Evolutionary conservation across 2,329 filamentous ascomycete species (phyloP).

Genomic region (Exophiala sp.): DNA sequence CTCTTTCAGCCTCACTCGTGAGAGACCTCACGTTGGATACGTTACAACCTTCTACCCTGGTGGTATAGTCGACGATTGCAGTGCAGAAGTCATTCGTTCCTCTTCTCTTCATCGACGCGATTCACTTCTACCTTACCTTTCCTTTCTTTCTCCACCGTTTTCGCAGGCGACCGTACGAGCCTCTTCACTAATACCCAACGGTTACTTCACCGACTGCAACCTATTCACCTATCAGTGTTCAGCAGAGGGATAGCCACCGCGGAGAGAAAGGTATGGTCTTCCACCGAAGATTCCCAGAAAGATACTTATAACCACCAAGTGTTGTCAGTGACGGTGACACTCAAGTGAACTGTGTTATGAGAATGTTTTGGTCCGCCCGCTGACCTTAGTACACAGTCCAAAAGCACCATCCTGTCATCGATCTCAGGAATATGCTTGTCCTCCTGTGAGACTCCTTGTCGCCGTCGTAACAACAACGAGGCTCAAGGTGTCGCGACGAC

Average conservation of each 20-base stretch:
- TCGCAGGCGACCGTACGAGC: not conserved
- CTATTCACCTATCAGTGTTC: too few species aligned
- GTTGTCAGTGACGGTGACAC: too few species aligned
- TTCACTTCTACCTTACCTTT: not conserved
- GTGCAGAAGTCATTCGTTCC: slow-evolving; percentile 17
- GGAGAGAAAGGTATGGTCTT: not conserved
- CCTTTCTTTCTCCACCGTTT: not conserved
- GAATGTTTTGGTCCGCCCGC: too few species aligned
- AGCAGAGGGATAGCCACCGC: not conserved
- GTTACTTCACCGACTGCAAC: too few species aligned
- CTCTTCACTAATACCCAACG: too few species aligned
- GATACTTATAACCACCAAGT: too few species aligned
- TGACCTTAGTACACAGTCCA: too few species aligned
- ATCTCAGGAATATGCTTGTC: slow-evolving; percentile 8
- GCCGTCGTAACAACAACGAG: not conserved
- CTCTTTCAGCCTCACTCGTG: slow-evolving; percentile 2
- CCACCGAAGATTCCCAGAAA: not conserved
- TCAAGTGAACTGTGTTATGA: too few species aligned
- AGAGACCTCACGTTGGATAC: slow-evolving; percentile 13
- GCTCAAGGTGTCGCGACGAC: not conserved
- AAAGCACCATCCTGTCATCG: too few species aligned
- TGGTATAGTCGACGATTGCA: slow-evolving; percentile 6
- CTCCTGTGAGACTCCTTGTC: not conserved
- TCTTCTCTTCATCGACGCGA: not conserved
- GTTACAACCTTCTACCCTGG: slow-evolving; percentile 2